phyloP scores from a whole-genome alignment of 2,329 filamentous ascomycete genomes.

The Fusarium coicis region DNA sequence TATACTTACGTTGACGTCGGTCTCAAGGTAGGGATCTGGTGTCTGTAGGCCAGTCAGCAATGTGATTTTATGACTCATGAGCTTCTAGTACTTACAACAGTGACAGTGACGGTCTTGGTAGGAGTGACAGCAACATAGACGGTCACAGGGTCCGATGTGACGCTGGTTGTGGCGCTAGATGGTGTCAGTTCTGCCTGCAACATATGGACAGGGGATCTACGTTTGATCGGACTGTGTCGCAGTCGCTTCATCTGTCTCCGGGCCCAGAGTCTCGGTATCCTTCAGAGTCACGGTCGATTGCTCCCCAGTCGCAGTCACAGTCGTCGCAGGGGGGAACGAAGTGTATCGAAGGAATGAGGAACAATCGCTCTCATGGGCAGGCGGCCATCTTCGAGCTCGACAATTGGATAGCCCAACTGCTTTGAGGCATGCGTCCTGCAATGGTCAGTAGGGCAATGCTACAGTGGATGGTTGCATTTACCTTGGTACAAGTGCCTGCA shows the following conservation, averaged over 20 bases:
- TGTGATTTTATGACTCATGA: fast-evolving
- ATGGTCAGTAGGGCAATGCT: fast-evolving
- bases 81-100: not conserved
- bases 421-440: not conserved
- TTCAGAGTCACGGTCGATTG: not conserved
- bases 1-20: not conserved
- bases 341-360: not conserved
- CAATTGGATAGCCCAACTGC: not conserved
- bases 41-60: not conserved
- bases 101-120: not conserved
- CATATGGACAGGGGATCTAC: not conserved
- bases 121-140: not conserved
- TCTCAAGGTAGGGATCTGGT: not conserved
- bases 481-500: not conserved
- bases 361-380: not conserved
- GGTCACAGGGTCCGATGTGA: not conserved
- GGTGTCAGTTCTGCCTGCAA: fast-evolving
- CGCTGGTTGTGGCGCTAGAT: not conserved
- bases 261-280: not conserved
- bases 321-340: not conserved
- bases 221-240: not conserved
- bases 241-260: not conserved
- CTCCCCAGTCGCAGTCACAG: not conserved
- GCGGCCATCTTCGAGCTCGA: not conserved
- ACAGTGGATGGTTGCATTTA: fast-evolving